phyloP scores from a whole-genome alignment of 805 yeast genomes.

The Myxozyma sirexii region DNA sequence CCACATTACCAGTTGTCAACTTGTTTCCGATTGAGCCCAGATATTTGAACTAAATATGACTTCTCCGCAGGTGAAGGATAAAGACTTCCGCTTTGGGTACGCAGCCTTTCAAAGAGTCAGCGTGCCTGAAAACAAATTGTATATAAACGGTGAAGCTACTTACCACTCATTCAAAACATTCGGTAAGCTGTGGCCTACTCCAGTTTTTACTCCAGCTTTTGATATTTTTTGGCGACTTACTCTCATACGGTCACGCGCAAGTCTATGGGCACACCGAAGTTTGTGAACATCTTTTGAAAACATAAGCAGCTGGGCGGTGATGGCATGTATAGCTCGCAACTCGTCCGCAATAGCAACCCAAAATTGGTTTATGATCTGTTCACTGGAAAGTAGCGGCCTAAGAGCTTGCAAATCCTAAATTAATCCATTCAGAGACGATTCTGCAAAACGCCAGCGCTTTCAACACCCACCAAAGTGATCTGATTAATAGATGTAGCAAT shows the following conservation, averaged over 20 bases:
- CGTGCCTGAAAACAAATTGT: not conserved
- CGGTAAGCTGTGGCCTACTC: not conserved
- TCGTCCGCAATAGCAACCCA: not conserved
- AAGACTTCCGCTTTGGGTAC: not conserved
- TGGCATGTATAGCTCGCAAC: not conserved
- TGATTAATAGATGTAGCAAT: not conserved
- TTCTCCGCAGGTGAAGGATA: conserved; percentile 4
- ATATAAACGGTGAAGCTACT: not conserved
- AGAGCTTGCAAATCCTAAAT: not conserved
- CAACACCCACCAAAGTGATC: not conserved
- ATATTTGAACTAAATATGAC: not conserved
- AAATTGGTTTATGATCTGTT: not conserved
- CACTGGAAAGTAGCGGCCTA: not conserved
- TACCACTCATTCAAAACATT: conserved; percentile 2
- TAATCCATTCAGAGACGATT: not conserved
- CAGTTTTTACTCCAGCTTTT: no score
- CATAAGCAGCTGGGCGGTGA: not conserved
- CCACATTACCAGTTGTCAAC: not conserved
- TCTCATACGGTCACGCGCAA: not conserved
- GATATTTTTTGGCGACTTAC: not conserved
- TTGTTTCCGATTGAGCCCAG: not conserved
- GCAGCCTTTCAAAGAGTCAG: not conserved
- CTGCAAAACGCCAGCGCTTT: not conserved
- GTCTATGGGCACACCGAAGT: not conserved
- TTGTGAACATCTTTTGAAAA: not conserved